phyloP scores from a whole-genome alignment of 306 rosid genomes.

The Pterocarpus macrocarpus region DNA sequence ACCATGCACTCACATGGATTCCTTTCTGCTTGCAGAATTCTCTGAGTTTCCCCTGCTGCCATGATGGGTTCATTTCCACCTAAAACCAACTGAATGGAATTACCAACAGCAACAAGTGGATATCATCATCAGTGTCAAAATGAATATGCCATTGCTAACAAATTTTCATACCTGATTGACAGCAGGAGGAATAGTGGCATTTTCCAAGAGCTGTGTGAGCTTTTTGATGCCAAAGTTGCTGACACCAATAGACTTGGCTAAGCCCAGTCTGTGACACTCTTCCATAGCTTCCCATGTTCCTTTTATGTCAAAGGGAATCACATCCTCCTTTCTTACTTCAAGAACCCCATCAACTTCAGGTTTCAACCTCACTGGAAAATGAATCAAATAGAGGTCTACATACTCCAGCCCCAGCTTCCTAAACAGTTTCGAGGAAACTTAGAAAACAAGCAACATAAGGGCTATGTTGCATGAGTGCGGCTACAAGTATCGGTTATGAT shows the following conservation, averaged over 20 bases:
- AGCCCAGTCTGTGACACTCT: slow-evolving; percentile 47
- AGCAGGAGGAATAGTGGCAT: slow-evolving; percentile 52
- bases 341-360: slow-evolving; percentile 24
- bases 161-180: slow-evolving; percentile 50
- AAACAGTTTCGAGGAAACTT: background rate
- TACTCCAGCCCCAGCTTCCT: slow-evolving; percentile 51
- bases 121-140: background rate
- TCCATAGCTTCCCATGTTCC: slow-evolving; percentile 59
- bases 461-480: background rate
- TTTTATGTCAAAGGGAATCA: slow-evolving; percentile 53
- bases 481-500: too few relatives aligned
- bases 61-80: slow-evolving; percentile 55
- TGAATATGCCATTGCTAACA: background rate
- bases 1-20: slow-evolving; percentile 62
- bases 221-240: slow-evolving; percentile 55
- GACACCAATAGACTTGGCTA: slow-evolving; percentile 58
- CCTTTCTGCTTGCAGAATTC: slow-evolving; percentile 51
- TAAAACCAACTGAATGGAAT: slow-evolving; percentile 34
- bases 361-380: slow-evolving; percentile 55
- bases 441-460: background rate
- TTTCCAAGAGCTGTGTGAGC: slow-evolving; percentile 40
- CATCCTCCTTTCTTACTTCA: slow-evolving; percentile 30
- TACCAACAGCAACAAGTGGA: background rate
- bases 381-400: slow-evolving; percentile 56
- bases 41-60: slow-evolving; percentile 53